A percentile compares a stretch with the other conserved stretches of the same genome.
These are phyloP conservation scores for Asclepias syriaca DNA, from an alignment of 257 asterid species.

Conservation along the genomic window DNA sequence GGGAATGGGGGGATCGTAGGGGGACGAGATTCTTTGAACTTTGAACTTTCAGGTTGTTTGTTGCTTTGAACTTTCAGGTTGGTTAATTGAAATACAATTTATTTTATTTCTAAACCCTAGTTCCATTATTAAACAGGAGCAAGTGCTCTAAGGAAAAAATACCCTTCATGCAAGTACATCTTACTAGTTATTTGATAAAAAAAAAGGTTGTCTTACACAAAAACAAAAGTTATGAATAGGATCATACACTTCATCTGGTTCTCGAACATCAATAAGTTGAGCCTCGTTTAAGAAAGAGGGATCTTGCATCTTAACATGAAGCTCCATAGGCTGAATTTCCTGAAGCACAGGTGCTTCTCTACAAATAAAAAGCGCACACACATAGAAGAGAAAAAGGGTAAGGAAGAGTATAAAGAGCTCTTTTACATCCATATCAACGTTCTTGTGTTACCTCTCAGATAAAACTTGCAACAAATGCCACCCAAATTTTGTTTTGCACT, in stretches of 20 bases:
- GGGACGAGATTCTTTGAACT: not conserved
- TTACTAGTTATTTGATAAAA: not conserved
- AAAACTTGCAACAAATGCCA: slow-evolving; percentile 96
- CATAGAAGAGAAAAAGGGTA: slow-evolving; percentile 21
- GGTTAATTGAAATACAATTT: too few relatives aligned
- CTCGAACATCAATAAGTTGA: slow-evolving; percentile 93
- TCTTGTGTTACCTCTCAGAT: slow-evolving; percentile 68
- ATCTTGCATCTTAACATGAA: slow-evolving; percentile 79
- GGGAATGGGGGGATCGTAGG: not conserved
- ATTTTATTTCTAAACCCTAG: not conserved
- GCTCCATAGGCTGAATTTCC: slow-evolving; percentile 68
- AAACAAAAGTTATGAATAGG: slow-evolving; percentile 5
- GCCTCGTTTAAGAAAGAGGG: slow-evolving; percentile 75
- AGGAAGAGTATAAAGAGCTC: slow-evolving; percentile 11
- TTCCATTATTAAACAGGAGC: not conserved
- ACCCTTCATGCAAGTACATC: not conserved
- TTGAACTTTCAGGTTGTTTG: too few relatives aligned
- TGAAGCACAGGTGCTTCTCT: slow-evolving; percentile 71
- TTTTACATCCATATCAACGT: slow-evolving; percentile 10
- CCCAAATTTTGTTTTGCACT: slow-evolving; percentile 87
- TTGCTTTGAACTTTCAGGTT: too few relatives aligned
- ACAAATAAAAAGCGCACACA: slow-evolving; percentile 11
- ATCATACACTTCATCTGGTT: slow-evolving; percentile 97
- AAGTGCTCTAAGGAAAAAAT: not conserved
- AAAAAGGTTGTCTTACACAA: not conserved